Evolutionary conservation across 768 basidiomycete species (phyloP).

Genomic region (Asterophora lycoperdoides): DNA sequence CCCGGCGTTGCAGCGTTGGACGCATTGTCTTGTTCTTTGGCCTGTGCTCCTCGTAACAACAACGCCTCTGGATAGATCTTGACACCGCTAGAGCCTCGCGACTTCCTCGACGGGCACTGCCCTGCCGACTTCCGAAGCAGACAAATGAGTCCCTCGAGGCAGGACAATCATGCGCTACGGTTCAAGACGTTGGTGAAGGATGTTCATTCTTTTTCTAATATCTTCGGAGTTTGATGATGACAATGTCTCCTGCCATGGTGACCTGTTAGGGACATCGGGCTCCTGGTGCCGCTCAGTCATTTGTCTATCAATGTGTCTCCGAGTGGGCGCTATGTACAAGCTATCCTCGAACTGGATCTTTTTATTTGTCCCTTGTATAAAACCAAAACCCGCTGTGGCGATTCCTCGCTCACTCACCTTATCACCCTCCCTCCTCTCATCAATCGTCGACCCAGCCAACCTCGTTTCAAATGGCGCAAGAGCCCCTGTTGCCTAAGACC

Average conservation of each 20-base stretch:
- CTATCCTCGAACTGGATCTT: too few species aligned
- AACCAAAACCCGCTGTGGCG: background rate
- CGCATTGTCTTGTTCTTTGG: background rate
- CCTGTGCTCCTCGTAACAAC: background rate
- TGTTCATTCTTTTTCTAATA: background rate
- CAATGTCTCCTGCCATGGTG: background rate
- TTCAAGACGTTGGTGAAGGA: background rate
- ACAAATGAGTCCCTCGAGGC: background rate
- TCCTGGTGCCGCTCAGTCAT: background rate
- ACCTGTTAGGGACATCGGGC: background rate
- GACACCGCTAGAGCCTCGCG: background rate
- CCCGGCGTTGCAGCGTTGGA: background rate
- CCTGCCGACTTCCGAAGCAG: background rate
- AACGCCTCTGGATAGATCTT: background rate
- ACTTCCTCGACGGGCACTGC: background rate
- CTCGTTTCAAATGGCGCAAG: background rate
- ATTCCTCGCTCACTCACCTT: background rate
- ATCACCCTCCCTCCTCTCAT: background rate
- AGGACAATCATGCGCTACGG: background rate
- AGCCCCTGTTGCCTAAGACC: background rate
- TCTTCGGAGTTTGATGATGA: background rate
- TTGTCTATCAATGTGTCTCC: constrained; percentile 2
- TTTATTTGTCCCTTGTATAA: background rate
- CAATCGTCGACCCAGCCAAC: background rate
- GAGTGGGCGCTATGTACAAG: background rate